These are phyloP conservation scores for Akanthomyces lecanii DNA, from an alignment of 2,329 filamentous ascomycete genomes.

Conservation along the genomic window DNA sequence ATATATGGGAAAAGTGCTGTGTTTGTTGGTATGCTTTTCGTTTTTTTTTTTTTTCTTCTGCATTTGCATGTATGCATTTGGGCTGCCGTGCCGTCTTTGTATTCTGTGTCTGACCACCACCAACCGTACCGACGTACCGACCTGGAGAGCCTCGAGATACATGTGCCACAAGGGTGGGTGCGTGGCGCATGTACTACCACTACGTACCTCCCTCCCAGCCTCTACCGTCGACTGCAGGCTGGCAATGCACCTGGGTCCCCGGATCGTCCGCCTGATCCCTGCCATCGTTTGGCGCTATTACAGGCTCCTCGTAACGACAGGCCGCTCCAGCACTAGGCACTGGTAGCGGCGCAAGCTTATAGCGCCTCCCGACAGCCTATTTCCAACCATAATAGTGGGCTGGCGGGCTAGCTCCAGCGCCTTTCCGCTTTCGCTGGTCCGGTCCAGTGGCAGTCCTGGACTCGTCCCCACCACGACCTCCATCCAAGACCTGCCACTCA, in stretches of 20 bases:
- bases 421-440: not conserved
- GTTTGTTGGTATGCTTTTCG: too few relatives aligned
- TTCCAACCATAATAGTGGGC: not conserved
- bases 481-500: not conserved
- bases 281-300: not conserved
- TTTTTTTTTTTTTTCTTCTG: too few relatives aligned
- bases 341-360: not conserved
- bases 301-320: not conserved
- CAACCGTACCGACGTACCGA: not conserved
- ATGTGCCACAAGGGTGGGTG: too few relatives aligned
- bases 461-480: not conserved
- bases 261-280: not conserved
- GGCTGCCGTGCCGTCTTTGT: not conserved
- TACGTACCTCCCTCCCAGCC: too few relatives aligned
- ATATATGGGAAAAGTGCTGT: not conserved
- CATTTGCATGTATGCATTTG: too few relatives aligned
- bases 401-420: not conserved
- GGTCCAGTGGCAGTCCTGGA: not conserved
- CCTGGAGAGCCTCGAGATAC: too few relatives aligned
- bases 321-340: not conserved
- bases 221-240: not conserved
- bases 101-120: not conserved
- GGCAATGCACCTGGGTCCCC: not conserved
- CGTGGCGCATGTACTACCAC: too few relatives aligned
- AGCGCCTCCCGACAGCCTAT: not conserved